Evolutionary conservation across 2,329 filamentous ascomycete genomes (phyloP), one percentile per base, ranked within the genome.

Genomic region (Penicillium glabrum): DNA sequence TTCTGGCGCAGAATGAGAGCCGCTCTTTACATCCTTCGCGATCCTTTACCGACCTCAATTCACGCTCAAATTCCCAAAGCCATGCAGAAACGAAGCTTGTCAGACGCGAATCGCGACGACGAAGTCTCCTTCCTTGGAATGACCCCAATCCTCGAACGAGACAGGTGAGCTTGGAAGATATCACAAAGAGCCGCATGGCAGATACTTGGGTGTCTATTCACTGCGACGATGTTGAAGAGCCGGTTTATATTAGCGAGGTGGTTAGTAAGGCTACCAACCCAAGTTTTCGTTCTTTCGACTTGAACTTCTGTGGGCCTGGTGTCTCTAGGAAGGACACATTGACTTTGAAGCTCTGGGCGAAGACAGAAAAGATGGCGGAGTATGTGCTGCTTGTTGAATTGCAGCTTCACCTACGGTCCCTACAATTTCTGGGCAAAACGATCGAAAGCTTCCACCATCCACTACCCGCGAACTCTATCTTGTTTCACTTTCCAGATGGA

Each of bases 131-230:
- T 48, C 84, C 86, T 58, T 89, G 86, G 86, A 79, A 78, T 13
- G 83, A 82, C 57, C 82, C 83, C 3, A 84, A 81, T 59, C 83
- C 85, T 1, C 77, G 79, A 58, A 76, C 77, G 14, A 75, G 91
- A 53, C 92, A 96, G 78, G 86, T 86, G 73, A 88, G 87, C 70
- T 78, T 96, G 43, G 89, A 95, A 72, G 82, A 87, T 62, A 83
- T 90, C 8, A 85, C 89, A 27, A 85, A 87, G 51, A 84, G 82
- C 65, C 83, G 86, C 51, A 87, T 95, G 75, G 91, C 88, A n/a
- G 89, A 97, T 75, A 87, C 88, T 16, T 97, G 96, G 81, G 95
- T 96, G 73, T 90, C 91, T 3, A 71, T 97, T 51, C 93, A 97
- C 72, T 84, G 87, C 46, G 78, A 84, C 1, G 83, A 77, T 3